Percentiles rank a stretch among this genome's conserved stretches.
These are phyloP conservation scores for Kitagawia praeruptora DNA, from an alignment of 129 eudicot genomes.

Conservation along the genomic window DNA sequence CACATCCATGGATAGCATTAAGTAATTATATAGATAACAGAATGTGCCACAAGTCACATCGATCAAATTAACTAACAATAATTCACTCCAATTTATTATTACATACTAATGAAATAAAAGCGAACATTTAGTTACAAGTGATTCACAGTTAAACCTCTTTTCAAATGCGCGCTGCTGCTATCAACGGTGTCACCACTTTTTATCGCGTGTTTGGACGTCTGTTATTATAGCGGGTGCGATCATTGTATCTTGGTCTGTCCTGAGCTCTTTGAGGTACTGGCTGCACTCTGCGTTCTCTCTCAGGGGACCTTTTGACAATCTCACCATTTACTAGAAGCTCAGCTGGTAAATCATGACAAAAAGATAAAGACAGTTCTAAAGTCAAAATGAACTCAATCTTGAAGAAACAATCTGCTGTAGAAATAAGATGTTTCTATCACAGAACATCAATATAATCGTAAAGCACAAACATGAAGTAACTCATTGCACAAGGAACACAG, in stretches of 20 bases:
- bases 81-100: neutral
- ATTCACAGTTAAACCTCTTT: neutral
- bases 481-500: neutral
- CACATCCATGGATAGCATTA: neutral
- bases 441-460: neutral
- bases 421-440: neutral
- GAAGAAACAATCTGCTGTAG: neutral
- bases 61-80: neutral
- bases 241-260: conserved; percentile 94
- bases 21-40: neutral
- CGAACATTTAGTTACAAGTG: neutral
- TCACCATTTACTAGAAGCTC: conserved; percentile 94
- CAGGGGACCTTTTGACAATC: conserved; percentile 89
- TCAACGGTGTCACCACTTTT: neutral
- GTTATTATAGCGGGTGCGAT: conserved; percentile 80
- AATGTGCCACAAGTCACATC: neutral
- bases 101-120: neutral
- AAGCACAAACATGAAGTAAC: neutral
- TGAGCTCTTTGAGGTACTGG: conserved; percentile 85
- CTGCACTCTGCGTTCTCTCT: conserved; percentile 92
- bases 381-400: neutral
- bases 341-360: conserved; percentile 39
- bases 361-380: neutral
- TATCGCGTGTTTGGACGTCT: conserved; percentile 80
- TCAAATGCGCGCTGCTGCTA: neutral